Percentiles rank a stretch among this genome's conserved stretches.
Conservation (phyloP, 169 alveolate species). For the Besnoitia besnoiti region DNA sequence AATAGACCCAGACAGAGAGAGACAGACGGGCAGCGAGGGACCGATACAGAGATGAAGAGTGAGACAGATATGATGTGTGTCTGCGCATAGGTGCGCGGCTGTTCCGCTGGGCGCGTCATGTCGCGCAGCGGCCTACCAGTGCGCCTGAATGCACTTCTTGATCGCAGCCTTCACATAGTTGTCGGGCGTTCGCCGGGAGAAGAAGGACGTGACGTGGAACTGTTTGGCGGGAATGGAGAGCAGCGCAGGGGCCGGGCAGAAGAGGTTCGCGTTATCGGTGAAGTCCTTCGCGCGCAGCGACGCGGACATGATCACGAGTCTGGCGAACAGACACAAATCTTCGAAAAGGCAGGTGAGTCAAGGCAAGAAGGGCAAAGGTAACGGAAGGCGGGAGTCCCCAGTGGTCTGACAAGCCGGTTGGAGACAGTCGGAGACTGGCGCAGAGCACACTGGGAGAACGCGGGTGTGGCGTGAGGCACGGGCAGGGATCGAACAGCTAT, state of each 20-base stretch:
- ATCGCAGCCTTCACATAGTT: conserved; percentile 91
- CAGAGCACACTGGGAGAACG: no score
- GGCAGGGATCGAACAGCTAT: no score
- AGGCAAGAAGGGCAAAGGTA: no score
- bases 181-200: conserved; percentile 84
- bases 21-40: background rate
- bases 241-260: conserved; percentile 86
- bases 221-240: conserved; percentile 90
- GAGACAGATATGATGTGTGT: no score
- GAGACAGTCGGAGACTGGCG: no score
- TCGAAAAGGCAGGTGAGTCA: no score
- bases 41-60: background rate
- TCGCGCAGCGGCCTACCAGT: conserved; percentile 65
- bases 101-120: no score
- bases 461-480: no score
- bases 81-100: no score
- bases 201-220: conserved; percentile 90
- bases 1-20: background rate
- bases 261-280: conserved; percentile 87
- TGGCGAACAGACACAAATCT: no score
- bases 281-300: conserved; percentile 94
- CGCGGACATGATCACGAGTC: conserved; percentile 99
- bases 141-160: conserved; percentile 79
- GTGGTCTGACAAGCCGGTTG: no score
- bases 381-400: no score